Evolutionary conservation across 768 basidiomycete genomes (phyloP).

Genomic region (Boletus coccyginus): DNA sequence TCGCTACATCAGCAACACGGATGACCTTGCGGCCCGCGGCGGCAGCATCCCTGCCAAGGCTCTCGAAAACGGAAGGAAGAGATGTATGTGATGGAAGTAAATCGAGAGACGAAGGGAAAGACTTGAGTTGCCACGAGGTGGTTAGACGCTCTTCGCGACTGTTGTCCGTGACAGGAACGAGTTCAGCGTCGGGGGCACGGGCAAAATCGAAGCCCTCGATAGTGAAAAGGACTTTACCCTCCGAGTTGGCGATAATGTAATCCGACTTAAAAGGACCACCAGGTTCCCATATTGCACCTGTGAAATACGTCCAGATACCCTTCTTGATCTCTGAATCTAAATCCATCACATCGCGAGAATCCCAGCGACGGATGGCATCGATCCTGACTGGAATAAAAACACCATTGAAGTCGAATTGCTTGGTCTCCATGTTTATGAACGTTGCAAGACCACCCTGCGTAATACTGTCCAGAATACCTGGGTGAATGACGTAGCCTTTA

Average conservation of each 20-base stretch:
- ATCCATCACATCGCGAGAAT: constrained; percentile 21
- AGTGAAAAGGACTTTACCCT: constrained; percentile 31
- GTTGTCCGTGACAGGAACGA: constrained; percentile 22
- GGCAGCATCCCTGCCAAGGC: constrained; percentile 15
- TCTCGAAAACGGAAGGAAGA: constrained; percentile 17
- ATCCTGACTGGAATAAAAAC: constrained; percentile 32
- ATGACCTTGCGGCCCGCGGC: constrained; percentile 21
- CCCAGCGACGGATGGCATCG: constrained; percentile 30
- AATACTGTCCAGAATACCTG: constrained; percentile 33
- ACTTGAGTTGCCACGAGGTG: constrained; percentile 31
- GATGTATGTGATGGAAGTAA: constrained; percentile 1
- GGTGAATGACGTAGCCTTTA: constrained; percentile 31
- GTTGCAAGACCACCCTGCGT: constrained; percentile 32
- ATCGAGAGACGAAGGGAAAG: constrained; percentile 21
- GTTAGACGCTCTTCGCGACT: constrained; percentile 32
- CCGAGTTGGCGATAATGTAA: constrained; percentile 28
- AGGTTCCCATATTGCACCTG: constrained; percentile 21
- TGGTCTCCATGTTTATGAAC: constrained; percentile 29
- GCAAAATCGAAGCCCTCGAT: constrained; percentile 35
- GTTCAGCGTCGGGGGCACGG: constrained; percentile 28
- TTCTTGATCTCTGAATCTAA: constrained; percentile 28
- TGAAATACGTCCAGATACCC: constrained; percentile 32
- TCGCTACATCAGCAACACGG: constrained; percentile 25
- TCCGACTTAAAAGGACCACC: constrained; percentile 22
- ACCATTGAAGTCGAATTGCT: constrained; percentile 31